These are phyloP conservation scores for Maudiozyma humilis DNA, from an alignment of 1,139 yeast species.

Conservation along the genomic window DNA sequence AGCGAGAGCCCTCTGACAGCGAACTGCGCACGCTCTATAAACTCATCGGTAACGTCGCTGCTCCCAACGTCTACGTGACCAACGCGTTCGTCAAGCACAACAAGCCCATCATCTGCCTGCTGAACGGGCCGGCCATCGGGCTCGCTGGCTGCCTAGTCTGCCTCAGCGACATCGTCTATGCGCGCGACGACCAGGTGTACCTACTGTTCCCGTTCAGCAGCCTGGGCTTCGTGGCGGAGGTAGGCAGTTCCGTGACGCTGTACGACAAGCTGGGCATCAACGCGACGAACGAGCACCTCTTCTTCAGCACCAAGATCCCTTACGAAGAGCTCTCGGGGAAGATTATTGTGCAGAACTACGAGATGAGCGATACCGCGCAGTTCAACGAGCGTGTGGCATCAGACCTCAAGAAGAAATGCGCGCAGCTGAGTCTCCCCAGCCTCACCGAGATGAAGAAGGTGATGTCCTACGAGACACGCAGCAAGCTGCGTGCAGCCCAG, in stretches of 20 bases:
- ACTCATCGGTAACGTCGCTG: slow-evolving; percentile 59
- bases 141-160: slow-evolving; percentile 66
- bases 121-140: slow-evolving; percentile 87
- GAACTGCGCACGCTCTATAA: slow-evolving; percentile 40
- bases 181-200: slow-evolving; percentile 49
- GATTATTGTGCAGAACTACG: slow-evolving; percentile 50
- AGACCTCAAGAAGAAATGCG: slow-evolving; percentile 40
- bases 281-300: slow-evolving; percentile 53
- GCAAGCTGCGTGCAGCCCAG: slow-evolving; percentile 41
- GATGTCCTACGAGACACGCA: slow-evolving; percentile 39
- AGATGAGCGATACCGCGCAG: slow-evolving; percentile 35
- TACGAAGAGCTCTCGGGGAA: slow-evolving; percentile 56
- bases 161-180: slow-evolving; percentile 69
- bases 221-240: slow-evolving; percentile 79
- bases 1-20: slow-evolving; percentile 30
- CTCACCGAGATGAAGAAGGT: slow-evolving; percentile 57
- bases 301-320: slow-evolving; percentile 56
- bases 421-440: slow-evolving; percentile 48
- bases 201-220: slow-evolving; percentile 72
- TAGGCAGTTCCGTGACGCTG: slow-evolving; percentile 64
- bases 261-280: slow-evolving; percentile 67
- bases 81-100: slow-evolving; percentile 62
- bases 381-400: slow-evolving; percentile 48
- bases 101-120: slow-evolving; percentile 64
- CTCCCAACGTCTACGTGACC: slow-evolving; percentile 64